Conservation (phyloP, 176 grass and related monocot genomes). For the Hsuehochloa calcarea region DNA sequence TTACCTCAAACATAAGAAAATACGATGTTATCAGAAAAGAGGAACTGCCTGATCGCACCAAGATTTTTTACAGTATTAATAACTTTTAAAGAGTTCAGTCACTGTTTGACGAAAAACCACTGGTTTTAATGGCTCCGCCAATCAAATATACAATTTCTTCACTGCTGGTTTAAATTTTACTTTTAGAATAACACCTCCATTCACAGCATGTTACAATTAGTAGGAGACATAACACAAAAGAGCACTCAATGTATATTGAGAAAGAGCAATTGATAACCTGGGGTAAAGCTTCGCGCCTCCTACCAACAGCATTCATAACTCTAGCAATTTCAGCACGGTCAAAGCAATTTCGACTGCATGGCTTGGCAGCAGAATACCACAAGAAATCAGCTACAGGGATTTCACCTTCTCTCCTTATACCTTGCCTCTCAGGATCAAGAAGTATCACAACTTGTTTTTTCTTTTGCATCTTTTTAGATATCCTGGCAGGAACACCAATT, state of each 20-base stretch:
- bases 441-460: slow-evolving; percentile 91
- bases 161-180: not conserved
- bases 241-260: not conserved
- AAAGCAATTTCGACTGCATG: slow-evolving; percentile 96
- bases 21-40: slow-evolving; percentile 5
- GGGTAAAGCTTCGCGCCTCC: slow-evolving; percentile 79
- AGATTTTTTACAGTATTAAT: not conserved
- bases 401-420: slow-evolving; percentile 95
- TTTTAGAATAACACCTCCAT: not conserved
- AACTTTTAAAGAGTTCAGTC: not conserved
- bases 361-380: slow-evolving; percentile 95
- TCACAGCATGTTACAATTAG: not conserved
- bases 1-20: slow-evolving; percentile 19
- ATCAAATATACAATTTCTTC: not conserved
- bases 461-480: slow-evolving; percentile 96
- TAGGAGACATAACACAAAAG: not conserved
- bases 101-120: not conserved
- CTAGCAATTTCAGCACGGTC: slow-evolving; percentile 95
- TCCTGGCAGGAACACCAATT: slow-evolving; percentile 83
- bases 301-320: slow-evolving; percentile 97
- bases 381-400: slow-evolving; percentile 87
- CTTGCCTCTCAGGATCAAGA: slow-evolving; percentile 96
- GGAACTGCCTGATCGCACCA: slow-evolving; percentile 12
- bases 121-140: not conserved
- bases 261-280: slow-evolving; percentile 54